phyloP scores from a whole-genome alignment of 495 filamentous ascomycete genomes.

The Penicillium atrosanguineum region DNA sequence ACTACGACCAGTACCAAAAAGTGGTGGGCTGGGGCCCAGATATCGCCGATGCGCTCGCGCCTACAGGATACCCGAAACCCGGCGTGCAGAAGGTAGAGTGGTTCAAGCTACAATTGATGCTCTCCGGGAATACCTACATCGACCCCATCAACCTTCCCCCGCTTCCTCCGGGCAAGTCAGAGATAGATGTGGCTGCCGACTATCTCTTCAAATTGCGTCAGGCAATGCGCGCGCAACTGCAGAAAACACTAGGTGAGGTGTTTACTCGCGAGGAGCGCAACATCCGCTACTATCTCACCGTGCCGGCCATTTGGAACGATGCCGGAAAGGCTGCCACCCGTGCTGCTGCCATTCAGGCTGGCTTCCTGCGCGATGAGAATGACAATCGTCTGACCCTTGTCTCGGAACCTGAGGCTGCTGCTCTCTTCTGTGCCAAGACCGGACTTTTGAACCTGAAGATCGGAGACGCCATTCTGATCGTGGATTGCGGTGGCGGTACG shows the following conservation, averaged over 20 bases:
- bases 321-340: conserved; percentile 76
- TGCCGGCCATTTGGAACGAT: conserved; percentile 80
- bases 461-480: conserved; percentile 73
- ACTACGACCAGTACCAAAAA: conserved; percentile 81
- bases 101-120: conserved; percentile 82
- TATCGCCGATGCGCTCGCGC: conserved; percentile 74
- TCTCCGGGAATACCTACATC: conserved; percentile 78
- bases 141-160: conserved; percentile 78
- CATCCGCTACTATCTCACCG: conserved; percentile 73
- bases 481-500: conserved; percentile 77
- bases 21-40: conserved; percentile 81
- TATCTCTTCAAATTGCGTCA: conserved; percentile 78
- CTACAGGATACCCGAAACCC: conserved; percentile 75
- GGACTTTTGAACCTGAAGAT: conserved; percentile 73
- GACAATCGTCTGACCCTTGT: conserved; percentile 73
- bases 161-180: conserved; percentile 73
- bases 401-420: conserved; percentile 75
- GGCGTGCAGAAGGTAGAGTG: conserved; percentile 82
- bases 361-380: conserved; percentile 73
- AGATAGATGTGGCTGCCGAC: conserved; percentile 77
- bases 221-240: conserved; percentile 71
- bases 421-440: conserved; percentile 77
- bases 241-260: conserved; percentile 73
- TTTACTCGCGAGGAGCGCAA: conserved; percentile 78
- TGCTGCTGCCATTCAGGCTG: conserved; percentile 73